A percentile compares a stretch with the other conserved stretches of the same genome.
Conservation (phyloP, 257 asterid genomes). For the Penstemon newberryi region DNA sequence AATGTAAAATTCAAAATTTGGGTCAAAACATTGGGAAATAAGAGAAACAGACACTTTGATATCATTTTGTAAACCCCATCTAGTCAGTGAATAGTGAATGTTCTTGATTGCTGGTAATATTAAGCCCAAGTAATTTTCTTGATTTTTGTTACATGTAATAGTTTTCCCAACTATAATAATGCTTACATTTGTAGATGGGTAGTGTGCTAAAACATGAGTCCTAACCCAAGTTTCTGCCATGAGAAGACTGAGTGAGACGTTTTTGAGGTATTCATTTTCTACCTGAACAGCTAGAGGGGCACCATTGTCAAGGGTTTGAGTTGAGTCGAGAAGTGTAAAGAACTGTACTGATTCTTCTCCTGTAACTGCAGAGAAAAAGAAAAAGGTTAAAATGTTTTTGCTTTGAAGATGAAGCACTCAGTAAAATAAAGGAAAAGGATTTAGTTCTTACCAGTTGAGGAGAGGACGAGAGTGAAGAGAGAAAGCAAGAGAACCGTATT, state of each 20-base stretch:
- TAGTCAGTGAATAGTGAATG: conserved; percentile 65
- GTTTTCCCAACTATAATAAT: conserved; percentile 54
- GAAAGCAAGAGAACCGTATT: conserved; percentile 23
- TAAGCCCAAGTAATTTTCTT: conserved; percentile 30
- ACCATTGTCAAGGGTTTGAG: conserved; percentile 24
- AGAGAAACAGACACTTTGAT: conserved; percentile 55
- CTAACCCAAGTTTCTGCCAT: conserved; percentile 73
- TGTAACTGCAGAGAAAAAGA: conserved; percentile 37
- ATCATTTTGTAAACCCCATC: conserved; percentile 76
- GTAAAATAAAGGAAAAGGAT: neutral
- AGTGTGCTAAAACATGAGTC: conserved; percentile 51
- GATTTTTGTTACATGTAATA: conserved; percentile 40
- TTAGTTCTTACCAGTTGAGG: conserved; percentile 33
- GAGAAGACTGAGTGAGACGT: conserved; percentile 56
- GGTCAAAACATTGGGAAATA: conserved; percentile 50
- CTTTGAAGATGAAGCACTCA: no score
- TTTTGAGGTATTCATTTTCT: conserved; percentile 39
- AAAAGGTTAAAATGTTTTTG: neutral
- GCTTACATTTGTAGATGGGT: conserved; percentile 59
- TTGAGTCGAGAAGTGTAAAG: conserved; percentile 37
- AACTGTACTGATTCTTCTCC: conserved; percentile 51
- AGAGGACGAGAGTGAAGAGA: conserved; percentile 26
- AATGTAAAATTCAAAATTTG: conserved; percentile 26
- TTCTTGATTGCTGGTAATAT: conserved; percentile 60
- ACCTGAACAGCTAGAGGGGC: conserved; percentile 45